Evolutionary conservation across 2,329 filamentous ascomycete species (phyloP).

Genomic region (Fusarium bulbicola): DNA sequence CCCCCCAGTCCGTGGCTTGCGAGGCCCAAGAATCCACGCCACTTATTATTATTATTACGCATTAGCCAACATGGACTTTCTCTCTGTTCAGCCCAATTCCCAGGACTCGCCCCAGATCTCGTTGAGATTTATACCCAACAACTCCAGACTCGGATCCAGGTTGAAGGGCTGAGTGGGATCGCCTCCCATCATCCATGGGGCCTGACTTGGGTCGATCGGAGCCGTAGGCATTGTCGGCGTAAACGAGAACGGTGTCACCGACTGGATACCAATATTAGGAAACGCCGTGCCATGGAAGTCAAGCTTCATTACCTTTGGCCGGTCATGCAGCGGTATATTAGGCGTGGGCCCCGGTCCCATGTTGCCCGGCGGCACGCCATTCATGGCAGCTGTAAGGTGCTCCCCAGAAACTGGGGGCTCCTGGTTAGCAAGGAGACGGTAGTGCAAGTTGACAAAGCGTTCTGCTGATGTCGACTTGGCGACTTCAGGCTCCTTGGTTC

Average conservation of each 20-base stretch:
- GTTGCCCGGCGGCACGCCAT: slow-evolving; percentile 35
- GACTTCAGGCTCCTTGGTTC: slow-evolving; percentile 63
- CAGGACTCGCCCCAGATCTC: slow-evolving; percentile 64
- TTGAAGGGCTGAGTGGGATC: slow-evolving; percentile 54
- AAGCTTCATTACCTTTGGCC: slow-evolving; percentile 51
- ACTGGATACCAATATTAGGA: slow-evolving; percentile 49
- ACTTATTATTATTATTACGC: slow-evolving; percentile 40
- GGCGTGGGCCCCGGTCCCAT: slow-evolving; percentile 42
- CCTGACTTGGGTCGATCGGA: slow-evolving; percentile 47
- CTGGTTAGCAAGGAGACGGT: slow-evolving; percentile 64
- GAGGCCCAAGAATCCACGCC: slow-evolving; percentile 21
- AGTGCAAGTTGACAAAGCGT: slow-evolving; percentile 67
- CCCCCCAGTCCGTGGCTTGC: not conserved
- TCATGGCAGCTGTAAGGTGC: slow-evolving; percentile 36
- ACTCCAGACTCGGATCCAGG: slow-evolving; percentile 63
- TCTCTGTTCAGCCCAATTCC: slow-evolving; percentile 49
- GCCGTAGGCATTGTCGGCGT: slow-evolving; percentile 48
- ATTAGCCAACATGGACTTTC: slow-evolving; percentile 15
- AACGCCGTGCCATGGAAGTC: slow-evolving; percentile 38
- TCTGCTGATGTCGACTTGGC: slow-evolving; percentile 69
- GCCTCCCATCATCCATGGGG: slow-evolving; percentile 47
- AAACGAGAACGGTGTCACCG: slow-evolving; percentile 54
- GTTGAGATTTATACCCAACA: slow-evolving; percentile 63
- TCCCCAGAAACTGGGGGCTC: slow-evolving; percentile 53
- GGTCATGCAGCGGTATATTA: slow-evolving; percentile 49